Percentiles rank a stretch among this genome's conserved stretches.
phyloP scores from a whole-genome alignment of 140 eudicot genomes.

The Senecio squalidus region DNA sequence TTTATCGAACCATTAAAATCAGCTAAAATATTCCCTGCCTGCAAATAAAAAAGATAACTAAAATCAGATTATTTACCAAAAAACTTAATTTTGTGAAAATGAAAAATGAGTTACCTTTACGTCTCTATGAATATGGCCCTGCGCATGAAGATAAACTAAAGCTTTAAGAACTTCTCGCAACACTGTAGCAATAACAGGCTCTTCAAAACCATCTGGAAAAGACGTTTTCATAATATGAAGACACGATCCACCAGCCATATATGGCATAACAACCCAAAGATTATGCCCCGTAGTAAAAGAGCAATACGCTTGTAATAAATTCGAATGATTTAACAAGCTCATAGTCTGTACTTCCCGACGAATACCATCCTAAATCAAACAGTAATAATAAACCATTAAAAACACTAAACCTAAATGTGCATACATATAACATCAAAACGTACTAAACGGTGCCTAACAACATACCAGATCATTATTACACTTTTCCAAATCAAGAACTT shows the following conservation, averaged over 20 bases:
- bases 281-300: constrained; percentile 70
- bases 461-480: constrained; percentile 90
- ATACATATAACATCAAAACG: not conserved
- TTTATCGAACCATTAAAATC: constrained; percentile 71
- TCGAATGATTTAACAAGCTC: constrained; percentile 78
- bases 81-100: too few relatives aligned
- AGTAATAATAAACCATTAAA: not conserved
- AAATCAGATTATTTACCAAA: too few relatives aligned
- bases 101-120: constrained; percentile 54
- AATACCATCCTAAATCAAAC: constrained; percentile 62
- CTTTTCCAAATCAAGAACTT: constrained; percentile 90
- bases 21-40: constrained; percentile 89
- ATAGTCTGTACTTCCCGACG: constrained; percentile 92
- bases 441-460: not conserved
- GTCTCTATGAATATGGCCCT: constrained; percentile 92
- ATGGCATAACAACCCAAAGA: constrained; percentile 97
- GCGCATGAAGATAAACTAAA: constrained; percentile 81
- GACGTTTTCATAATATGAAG: constrained; percentile 82
- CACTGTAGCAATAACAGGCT: constrained; percentile 78
- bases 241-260: constrained; percentile 93
- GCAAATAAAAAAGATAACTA: too few relatives aligned
- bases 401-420: constrained; percentile 7
- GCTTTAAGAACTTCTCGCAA: constrained; percentile 82
- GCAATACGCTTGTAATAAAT: constrained; percentile 72
- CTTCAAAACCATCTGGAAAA: constrained; percentile 88